Percentiles rank a stretch among this genome's conserved stretches.
Conservation (phyloP, 2,329 filamentous ascomycete species). For the Trichoderma breve region DNA sequence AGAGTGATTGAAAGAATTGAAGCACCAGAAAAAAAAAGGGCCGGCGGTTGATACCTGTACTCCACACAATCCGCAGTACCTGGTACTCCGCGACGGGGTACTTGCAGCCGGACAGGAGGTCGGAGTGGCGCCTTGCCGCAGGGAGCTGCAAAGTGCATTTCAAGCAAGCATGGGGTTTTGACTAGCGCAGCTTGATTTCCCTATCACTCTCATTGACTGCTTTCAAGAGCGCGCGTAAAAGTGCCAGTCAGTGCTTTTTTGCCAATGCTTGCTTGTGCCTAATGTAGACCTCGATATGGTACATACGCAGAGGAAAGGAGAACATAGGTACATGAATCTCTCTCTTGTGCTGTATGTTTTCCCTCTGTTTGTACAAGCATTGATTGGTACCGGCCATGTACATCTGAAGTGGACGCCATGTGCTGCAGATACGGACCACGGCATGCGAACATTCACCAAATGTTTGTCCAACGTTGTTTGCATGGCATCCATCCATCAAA, state of each 20-base stretch:
- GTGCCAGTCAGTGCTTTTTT: background rate
- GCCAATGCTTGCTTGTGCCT: background rate
- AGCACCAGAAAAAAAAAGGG: background rate
- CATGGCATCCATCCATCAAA: background rate
- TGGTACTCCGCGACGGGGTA: background rate
- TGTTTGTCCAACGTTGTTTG: slow-evolving; percentile 3
- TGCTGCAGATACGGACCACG: background rate
- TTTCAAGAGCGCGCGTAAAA: background rate
- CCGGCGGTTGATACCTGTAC: background rate
- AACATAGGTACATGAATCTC: background rate
- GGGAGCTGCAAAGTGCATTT: slow-evolving; percentile 6
- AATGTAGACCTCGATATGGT: background rate
- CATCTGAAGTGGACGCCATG: background rate
- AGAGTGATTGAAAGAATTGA: background rate
- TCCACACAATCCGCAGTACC: background rate
- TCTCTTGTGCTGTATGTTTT: background rate
- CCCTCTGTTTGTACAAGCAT: background rate
- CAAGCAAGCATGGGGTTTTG: slow-evolving; percentile 10
- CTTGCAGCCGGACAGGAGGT: background rate
- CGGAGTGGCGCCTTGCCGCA: slow-evolving; percentile 8
- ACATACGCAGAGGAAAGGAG: background rate
- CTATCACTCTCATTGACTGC: background rate
- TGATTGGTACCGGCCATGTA: background rate
- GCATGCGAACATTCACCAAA: background rate
- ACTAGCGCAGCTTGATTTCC: background rate